phyloP scores from a whole-genome alignment of 352 stramenopile species.

The Albugo laibachii region DNA sequence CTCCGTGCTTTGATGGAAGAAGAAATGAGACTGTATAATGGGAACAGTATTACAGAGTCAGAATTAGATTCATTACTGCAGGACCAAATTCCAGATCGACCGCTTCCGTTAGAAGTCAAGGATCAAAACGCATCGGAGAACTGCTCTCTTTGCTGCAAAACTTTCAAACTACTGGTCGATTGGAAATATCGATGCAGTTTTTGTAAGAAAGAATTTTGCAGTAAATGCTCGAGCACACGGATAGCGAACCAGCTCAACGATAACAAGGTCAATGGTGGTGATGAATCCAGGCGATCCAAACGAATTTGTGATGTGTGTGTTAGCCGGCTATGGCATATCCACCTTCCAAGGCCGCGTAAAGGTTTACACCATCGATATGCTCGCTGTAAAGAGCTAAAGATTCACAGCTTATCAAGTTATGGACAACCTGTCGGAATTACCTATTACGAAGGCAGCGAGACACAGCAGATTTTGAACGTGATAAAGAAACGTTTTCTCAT shows the following conservation, averaged over 20 bases:
- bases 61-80: constrained; percentile 58
- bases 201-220: constrained; percentile 58
- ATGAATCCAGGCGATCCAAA: background rate
- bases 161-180: constrained; percentile 48
- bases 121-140: constrained; percentile 25
- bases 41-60: constrained; percentile 42
- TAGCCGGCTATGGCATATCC: constrained; percentile 57
- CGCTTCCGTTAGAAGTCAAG: constrained; percentile 26
- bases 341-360: constrained; percentile 11
- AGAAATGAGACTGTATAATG: constrained; percentile 58
- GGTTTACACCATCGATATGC: constrained; percentile 19
- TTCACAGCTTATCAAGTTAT: constrained; percentile 64
- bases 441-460: constrained; percentile 60
- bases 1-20: constrained; percentile 50
- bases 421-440: constrained; percentile 58
- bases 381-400: constrained; percentile 46
- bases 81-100: constrained; percentile 48
- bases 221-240: constrained; percentile 56
- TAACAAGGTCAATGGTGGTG: background rate
- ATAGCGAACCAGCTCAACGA: background rate
- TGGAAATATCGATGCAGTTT: constrained; percentile 76
- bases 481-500: constrained; percentile 66
- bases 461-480: constrained; percentile 44
- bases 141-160: constrained; percentile 46
- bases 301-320: constrained; percentile 63